These are phyloP conservation scores for Cutaneotrichosporon mucoides DNA, from an alignment of 1,284 basidiomycete species.

Conservation along the genomic window DNA sequence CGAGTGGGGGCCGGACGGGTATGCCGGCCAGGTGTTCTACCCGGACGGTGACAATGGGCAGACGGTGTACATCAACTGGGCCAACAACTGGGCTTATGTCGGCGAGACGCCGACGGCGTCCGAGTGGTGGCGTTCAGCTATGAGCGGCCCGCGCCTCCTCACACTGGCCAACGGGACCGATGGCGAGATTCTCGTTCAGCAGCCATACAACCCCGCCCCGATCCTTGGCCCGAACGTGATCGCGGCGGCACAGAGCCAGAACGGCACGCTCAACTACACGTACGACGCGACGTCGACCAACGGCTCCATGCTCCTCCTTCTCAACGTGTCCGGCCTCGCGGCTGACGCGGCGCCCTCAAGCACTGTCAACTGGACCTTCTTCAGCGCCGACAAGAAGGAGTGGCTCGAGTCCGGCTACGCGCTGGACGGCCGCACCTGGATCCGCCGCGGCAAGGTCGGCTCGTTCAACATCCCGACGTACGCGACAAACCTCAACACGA, in stretches of 20 bases:
- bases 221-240: conserved; percentile 10
- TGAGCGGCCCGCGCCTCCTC: conserved; percentile 31
- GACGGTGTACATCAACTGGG: conserved; percentile 46
- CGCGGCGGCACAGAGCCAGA: conserved; percentile 6
- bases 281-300: neutral
- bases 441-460: conserved; percentile 3
- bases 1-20: conserved; percentile 51
- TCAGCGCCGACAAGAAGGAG: conserved; percentile 16
- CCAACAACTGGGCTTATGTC: conserved; percentile 51
- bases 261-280: neutral
- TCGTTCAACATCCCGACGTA: neutral
- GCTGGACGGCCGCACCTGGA: neutral
- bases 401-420: conserved; percentile 1
- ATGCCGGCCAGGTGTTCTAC: conserved; percentile 49
- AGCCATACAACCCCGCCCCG: conserved; percentile 34
- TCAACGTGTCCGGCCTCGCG: conserved; percentile 7
- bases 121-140: conserved; percentile 47
- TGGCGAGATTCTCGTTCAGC: conserved; percentile 41
- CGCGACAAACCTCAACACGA: neutral
- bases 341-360: neutral
- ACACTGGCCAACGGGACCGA: conserved; percentile 31
- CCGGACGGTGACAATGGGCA: conserved; percentile 23
- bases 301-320: neutral
- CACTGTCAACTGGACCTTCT: conserved; percentile 30
- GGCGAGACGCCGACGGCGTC: conserved; percentile 42